These are phyloP conservation scores for Thalassiosira livingstoniorum DNA, from an alignment of 352 stramenopile species.

Conservation along the genomic window DNA sequence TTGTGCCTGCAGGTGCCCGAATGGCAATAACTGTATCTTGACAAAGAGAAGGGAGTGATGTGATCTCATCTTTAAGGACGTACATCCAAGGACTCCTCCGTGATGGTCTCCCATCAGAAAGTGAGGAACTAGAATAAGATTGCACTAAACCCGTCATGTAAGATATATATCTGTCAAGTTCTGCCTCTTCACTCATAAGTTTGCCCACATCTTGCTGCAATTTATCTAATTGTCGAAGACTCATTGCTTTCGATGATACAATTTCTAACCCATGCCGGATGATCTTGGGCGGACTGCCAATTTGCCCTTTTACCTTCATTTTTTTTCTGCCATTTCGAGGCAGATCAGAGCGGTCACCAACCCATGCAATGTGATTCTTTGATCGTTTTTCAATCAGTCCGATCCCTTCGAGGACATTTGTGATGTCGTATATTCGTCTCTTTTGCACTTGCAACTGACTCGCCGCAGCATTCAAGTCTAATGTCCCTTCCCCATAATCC, in stretches of 20 bases:
- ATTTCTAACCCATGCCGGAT: slow-evolving; percentile 28
- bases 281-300: slow-evolving; percentile 55
- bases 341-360: slow-evolving; percentile 71
- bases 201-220: slow-evolving; percentile 46
- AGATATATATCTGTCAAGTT: slow-evolving; percentile 67
- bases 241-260: slow-evolving; percentile 5
- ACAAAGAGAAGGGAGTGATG: slow-evolving; percentile 63
- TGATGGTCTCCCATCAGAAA: neutral
- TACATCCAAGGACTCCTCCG: slow-evolving; percentile 38
- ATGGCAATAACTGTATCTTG: slow-evolving; percentile 89
- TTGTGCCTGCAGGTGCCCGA: slow-evolving; percentile 92
- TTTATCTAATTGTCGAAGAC: slow-evolving; percentile 27
- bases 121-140: slow-evolving; percentile 28
- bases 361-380: slow-evolving; percentile 99
- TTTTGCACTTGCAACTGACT: slow-evolving; percentile 88
- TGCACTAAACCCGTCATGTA: slow-evolving; percentile 48
- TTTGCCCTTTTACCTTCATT: neutral
- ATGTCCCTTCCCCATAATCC: slow-evolving; percentile 79
- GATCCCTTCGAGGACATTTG: slow-evolving; percentile 98
- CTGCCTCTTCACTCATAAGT: slow-evolving; percentile 63
- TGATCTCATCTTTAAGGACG: slow-evolving; percentile 69
- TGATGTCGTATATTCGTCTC: slow-evolving; percentile 98
- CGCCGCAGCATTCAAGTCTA: slow-evolving; percentile 95
- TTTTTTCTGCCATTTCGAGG: slow-evolving; percentile 1
- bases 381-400: slow-evolving; percentile 96